These are phyloP conservation scores for Danielia reshetovae DNA, from an alignment of 805 yeast genomes.

Conservation along the genomic window DNA sequence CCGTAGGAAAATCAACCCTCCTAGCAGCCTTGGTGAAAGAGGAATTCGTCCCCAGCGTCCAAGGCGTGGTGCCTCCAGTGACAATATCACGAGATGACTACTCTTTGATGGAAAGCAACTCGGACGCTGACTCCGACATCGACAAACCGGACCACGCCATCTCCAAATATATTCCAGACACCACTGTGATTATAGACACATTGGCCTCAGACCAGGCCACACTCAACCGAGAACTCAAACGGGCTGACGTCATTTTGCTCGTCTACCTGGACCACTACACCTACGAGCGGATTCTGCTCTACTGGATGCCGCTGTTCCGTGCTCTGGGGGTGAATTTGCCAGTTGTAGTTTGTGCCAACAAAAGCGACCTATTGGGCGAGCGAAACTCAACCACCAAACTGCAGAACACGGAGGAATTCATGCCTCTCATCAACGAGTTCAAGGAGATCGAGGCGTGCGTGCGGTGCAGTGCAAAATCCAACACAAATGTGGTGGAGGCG, in stretches of 20 bases:
- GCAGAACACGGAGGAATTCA: constrained; percentile 67
- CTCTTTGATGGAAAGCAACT: constrained; percentile 30
- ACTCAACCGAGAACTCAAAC: constrained; percentile 69
- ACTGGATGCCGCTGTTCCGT: constrained; percentile 93
- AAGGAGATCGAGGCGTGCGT: constrained; percentile 93
- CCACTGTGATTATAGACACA: constrained; percentile 79
- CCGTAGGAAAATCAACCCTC: constrained; percentile 80
- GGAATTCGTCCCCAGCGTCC: constrained; percentile 63
- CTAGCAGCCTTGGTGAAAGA: constrained; percentile 81
- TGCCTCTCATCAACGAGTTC: constrained; percentile 82
- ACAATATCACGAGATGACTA: constrained; percentile 68
- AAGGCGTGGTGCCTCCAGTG: constrained; percentile 76
- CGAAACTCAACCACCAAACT: constrained; percentile 13
- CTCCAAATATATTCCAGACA: constrained; percentile 34
- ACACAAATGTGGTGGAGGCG: constrained; percentile 83
- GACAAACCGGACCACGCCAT: constrained; percentile 9
- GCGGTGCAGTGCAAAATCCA: constrained; percentile 80
- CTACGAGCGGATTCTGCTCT: constrained; percentile 83
- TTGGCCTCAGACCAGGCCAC: constrained; percentile 56
- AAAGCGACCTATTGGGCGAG: constrained; percentile 50
- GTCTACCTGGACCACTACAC: constrained; percentile 93
- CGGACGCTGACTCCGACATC: constrained; percentile 9
- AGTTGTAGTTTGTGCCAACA: constrained; percentile 85
- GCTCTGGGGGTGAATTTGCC: constrained; percentile 93
- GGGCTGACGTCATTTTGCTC: constrained; percentile 91